Percentiles rank a stretch among this genome's conserved stretches.
phyloP scores from a whole-genome alignment of 345 rosid species.

The Eucalyptus brandiana region DNA sequence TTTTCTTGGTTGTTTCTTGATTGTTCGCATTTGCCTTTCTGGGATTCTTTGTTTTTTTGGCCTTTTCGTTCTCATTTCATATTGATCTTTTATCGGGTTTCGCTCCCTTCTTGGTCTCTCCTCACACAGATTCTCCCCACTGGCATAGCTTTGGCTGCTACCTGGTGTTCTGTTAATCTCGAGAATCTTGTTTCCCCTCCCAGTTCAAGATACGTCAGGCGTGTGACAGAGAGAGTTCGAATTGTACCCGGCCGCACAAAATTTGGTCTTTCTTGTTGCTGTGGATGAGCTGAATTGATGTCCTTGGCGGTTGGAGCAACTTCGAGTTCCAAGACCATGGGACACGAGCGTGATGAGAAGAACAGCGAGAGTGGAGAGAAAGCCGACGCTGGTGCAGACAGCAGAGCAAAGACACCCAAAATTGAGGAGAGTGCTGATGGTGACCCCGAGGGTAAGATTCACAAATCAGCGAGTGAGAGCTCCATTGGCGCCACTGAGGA shows the following conservation, averaged over 20 bases:
- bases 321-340: slow-evolving; percentile 25
- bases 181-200: not conserved
- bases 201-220: not conserved
- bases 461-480: slow-evolving; percentile 14
- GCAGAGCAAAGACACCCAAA: not conserved
- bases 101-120: not conserved
- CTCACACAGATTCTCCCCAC: not conserved
- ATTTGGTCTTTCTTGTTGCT: not conserved
- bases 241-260: not conserved
- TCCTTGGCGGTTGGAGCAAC: slow-evolving; percentile 20
- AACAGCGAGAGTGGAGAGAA: not conserved
- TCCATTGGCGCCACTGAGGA: slow-evolving; percentile 36
- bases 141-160: not conserved
- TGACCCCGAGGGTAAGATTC: slow-evolving; percentile 1
- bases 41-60: not conserved
- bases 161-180: not conserved
- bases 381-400: slow-evolving; percentile 3
- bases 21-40: not conserved
- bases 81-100: not conserved
- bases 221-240: not conserved
- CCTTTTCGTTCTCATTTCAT: not conserved
- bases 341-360: slow-evolving; percentile 16
- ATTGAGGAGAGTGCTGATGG: slow-evolving; percentile 3
- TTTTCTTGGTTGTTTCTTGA: not conserved
- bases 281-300: slow-evolving; percentile 23